These are phyloP conservation scores for Kingdonia uniflora DNA, from an alignment of 164 flowering plant species.

Conservation along the genomic window DNA sequence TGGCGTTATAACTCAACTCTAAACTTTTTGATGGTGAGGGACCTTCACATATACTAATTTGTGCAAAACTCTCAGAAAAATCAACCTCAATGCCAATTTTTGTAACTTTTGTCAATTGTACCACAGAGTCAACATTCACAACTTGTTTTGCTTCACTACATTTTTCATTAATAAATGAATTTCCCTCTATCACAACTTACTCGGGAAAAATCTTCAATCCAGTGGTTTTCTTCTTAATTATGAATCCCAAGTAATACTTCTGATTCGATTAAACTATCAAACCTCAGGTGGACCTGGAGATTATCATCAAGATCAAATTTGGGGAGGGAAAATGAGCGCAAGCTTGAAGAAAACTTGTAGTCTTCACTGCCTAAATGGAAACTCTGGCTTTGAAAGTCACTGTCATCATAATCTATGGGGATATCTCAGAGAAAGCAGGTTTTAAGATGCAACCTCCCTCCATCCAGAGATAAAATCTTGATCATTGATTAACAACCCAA, in stretches of 20 bases:
- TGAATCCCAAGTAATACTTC: constrained; percentile 82
- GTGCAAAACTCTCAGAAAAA: constrained; percentile 8
- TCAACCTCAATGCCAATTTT: constrained; percentile 14
- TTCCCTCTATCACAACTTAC: constrained; percentile 25
- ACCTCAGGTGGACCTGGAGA: constrained; percentile 56
- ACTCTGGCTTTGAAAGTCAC: constrained; percentile 69
- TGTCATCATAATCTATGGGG: constrained; percentile 96
- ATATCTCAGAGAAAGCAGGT: constrained; percentile 45
- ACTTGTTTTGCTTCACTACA: constrained; percentile 7
- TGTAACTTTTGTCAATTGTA: background rate
- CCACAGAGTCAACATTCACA: constrained; percentile 10
- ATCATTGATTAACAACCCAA: constrained; percentile 32
- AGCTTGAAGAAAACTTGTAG: constrained; percentile 47
- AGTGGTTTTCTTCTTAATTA: constrained; percentile 71
- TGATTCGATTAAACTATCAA: constrained; percentile 79
- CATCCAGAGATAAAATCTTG: constrained; percentile 76
- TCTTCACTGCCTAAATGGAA: constrained; percentile 77
- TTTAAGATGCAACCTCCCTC: constrained; percentile 91
- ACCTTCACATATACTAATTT: constrained; percentile 9
- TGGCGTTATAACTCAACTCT: constrained; percentile 12
- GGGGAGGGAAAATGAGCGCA: constrained; percentile 61
- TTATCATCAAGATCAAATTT: constrained; percentile 70
- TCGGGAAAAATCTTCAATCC: constrained; percentile 84
- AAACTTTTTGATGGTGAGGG: constrained; percentile 6
- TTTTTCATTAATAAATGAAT: constrained; percentile 15